phyloP scores from a whole-genome alignment of 305 asterid species.

The Coffea humblotiana region DNA sequence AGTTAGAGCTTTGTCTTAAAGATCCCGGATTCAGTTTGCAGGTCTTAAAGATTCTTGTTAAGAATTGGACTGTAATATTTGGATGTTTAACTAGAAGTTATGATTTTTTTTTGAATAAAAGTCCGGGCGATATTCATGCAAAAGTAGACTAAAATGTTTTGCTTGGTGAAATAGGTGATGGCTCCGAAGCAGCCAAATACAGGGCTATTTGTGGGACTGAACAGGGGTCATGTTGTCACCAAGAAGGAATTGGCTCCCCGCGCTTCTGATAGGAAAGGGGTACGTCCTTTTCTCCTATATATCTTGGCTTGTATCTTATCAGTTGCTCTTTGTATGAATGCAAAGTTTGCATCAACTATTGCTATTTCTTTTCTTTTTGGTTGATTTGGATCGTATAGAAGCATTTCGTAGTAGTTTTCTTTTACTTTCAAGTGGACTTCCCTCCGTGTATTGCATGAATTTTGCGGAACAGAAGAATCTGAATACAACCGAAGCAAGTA shows the following conservation, averaged over 20 bases:
- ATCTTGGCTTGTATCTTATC: not conserved
- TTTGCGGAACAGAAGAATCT: not conserved
- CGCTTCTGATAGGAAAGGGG: constrained; percentile 70
- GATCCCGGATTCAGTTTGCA: not conserved
- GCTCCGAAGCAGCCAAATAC: constrained; percentile 62
- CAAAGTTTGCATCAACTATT: not conserved
- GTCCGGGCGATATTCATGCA: not conserved
- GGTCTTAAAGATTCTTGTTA: not conserved
- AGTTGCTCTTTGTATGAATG: not conserved
- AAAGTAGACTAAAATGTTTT: not conserved
- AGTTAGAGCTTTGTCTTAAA: not conserved
- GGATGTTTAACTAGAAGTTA: not conserved
- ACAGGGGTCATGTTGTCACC: constrained; percentile 67
- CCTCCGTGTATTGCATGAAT: not conserved
- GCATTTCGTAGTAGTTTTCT: not conserved
- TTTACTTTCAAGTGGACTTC: not conserved
- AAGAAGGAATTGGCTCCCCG: constrained; percentile 66
- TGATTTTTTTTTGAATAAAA: not conserved
- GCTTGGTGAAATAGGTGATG: constrained; percentile 40
- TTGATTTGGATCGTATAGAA: not conserved
- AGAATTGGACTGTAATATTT: not conserved
- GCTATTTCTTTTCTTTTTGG: not conserved
- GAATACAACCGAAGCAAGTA: not conserved
- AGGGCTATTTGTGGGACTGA: constrained; percentile 63
- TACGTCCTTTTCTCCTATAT: constrained; percentile 20